Conservation (phyloP, 169 alveolate genomes). For the Eimeria acervulina region DNA sequence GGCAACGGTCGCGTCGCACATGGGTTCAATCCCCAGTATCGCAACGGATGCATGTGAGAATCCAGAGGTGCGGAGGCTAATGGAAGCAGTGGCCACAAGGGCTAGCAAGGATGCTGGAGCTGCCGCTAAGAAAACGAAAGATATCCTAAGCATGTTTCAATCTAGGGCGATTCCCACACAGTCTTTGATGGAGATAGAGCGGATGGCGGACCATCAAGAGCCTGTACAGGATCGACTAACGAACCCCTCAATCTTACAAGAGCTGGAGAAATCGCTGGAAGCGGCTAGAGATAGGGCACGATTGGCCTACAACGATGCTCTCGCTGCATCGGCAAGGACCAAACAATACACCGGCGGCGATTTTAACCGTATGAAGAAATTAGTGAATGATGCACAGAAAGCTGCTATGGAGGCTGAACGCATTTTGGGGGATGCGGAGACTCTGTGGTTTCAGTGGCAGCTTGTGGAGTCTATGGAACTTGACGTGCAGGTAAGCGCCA, state of each 20-base stretch:
- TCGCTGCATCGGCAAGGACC: background rate
- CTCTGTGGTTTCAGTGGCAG: conserved; percentile 7
- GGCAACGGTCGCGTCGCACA: background rate
- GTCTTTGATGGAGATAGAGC: background rate
- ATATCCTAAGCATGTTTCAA: background rate
- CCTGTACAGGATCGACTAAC: background rate
- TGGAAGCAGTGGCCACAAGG: background rate
- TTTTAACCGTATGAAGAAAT: background rate
- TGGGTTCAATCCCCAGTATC: background rate
- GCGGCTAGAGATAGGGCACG: background rate
- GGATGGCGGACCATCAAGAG: background rate
- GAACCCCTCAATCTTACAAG: background rate
- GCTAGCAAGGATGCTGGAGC: background rate
- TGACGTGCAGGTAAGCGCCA: conserved; percentile 5
- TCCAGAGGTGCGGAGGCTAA: background rate
- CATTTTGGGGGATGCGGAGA: background rate
- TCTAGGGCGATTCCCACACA: background rate
- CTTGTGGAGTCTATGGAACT: conserved; percentile 1
- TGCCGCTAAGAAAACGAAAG: background rate
- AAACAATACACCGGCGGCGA: background rate
- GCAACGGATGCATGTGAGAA: background rate
- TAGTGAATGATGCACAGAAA: background rate
- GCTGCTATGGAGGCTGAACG: conserved; percentile 13
- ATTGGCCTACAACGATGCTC: background rate
- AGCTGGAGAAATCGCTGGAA: background rate